phyloP scores from a whole-genome alignment of 441 rosid species.

The Arabidopsis hybrid region DNA sequence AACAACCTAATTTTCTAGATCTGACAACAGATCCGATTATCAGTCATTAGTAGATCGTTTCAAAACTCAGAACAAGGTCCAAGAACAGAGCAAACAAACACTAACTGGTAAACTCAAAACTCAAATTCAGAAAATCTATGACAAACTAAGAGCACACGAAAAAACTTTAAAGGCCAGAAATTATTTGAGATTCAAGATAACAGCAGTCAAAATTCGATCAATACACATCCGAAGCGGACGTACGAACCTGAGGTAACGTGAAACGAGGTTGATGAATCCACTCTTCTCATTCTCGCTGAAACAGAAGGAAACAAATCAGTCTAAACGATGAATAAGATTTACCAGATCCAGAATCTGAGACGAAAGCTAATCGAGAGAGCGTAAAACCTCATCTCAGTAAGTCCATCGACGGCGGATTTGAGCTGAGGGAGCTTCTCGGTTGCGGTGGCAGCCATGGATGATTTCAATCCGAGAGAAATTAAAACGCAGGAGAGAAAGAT shows the following conservation, averaged over 20 bases:
- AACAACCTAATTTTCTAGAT: neutral
- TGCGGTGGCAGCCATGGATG: slow-evolving; percentile 55
- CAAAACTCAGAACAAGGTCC: too few relatives aligned
- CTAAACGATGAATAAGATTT: neutral
- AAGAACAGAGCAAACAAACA: too few relatives aligned
- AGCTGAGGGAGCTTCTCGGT: slow-evolving; percentile 67
- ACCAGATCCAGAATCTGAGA: slow-evolving; percentile 6
- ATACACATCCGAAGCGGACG: neutral
- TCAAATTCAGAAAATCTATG: too few relatives aligned
- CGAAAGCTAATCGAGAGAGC: neutral
- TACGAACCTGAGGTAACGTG: slow-evolving; percentile 83
- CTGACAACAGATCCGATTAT: too few relatives aligned
- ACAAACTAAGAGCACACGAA: too few relatives aligned
- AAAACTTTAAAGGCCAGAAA: too few relatives aligned
- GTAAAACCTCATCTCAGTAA: slow-evolving; percentile 71
- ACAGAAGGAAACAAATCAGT: slow-evolving; percentile 20
- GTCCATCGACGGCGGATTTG: slow-evolving; percentile 69
- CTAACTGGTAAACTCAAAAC: too few relatives aligned
- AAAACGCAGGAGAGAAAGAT: neutral
- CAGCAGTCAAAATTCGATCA: neutral
- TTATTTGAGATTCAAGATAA: neutral
- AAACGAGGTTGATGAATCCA: slow-evolving; percentile 82
- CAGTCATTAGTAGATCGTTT: too few relatives aligned
- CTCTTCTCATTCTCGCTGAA: slow-evolving; percentile 79
- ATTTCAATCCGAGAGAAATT: slow-evolving; percentile 1